phyloP scores from a whole-genome alignment of 2,329 filamentous ascomycete species.

The Fusarium algeriense region DNA sequence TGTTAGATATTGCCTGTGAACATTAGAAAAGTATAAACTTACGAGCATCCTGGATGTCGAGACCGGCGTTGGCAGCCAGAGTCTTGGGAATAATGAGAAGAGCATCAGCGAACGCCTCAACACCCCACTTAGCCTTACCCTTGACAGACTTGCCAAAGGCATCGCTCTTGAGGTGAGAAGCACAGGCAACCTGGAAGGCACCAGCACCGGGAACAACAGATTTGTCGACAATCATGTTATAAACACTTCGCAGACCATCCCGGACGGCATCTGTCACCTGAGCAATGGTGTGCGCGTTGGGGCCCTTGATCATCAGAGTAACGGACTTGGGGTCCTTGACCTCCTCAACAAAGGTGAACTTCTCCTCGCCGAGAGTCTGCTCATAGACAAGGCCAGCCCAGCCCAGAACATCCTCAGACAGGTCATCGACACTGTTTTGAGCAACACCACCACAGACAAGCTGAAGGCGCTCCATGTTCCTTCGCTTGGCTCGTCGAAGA shows the following conservation, averaged over 20 bases:
- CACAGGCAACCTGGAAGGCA: slow-evolving; percentile 95
- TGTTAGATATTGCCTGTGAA: slow-evolving; percentile 32
- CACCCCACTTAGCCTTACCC: slow-evolving; percentile 97
- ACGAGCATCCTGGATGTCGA: slow-evolving; percentile 96
- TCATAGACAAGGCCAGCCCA: slow-evolving; percentile 98
- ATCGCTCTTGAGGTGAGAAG: slow-evolving; percentile 87
- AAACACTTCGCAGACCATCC: slow-evolving; percentile 94
- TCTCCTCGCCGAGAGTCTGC: slow-evolving; percentile 97
- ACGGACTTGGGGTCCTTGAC: slow-evolving; percentile 99
- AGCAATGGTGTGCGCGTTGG: slow-evolving; percentile 94
- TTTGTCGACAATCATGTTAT: slow-evolving; percentile 99
- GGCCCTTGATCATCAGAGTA: slow-evolving; percentile 96
- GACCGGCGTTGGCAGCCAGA: slow-evolving; percentile 92
- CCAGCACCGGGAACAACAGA: slow-evolving; percentile 95
- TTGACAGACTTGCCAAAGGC: slow-evolving; percentile 91
- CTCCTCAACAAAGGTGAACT: slow-evolving; percentile 98
- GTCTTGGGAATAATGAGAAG: slow-evolving; percentile 97
- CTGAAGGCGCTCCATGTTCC: slow-evolving; percentile 99
- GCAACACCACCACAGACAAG: slow-evolving; percentile 90
- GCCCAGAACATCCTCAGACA: slow-evolving; percentile 87
- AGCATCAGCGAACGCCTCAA: slow-evolving; percentile 94
- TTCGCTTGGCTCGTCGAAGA: slow-evolving; percentile 91
- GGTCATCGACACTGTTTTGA: slow-evolving; percentile 96
- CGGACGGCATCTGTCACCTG: slow-evolving; percentile 97
- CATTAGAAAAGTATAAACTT: slow-evolving; percentile 58